phyloP scores from a whole-genome alignment of 176 grass and related monocot species.

The Zea mays region Zm-B73-REFERENCE-NAM-5.0 NC_050097.1:210676501-210677000 shows the following conservation, averaged over 20 bases:
- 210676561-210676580: no score
- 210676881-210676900: not conserved
- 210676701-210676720: slow-evolving; percentile 31
- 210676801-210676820: slow-evolving; percentile 32
- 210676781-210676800: not conserved
- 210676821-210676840: slow-evolving; percentile 29
- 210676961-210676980: slow-evolving; percentile 40
- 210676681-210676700: slow-evolving; percentile 45
- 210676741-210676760: slow-evolving; percentile 40
- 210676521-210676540: no score
- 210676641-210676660: slow-evolving; percentile 27
- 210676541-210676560: no score
- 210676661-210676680: slow-evolving; percentile 34
- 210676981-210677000: slow-evolving; percentile 58
- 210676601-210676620: not conserved
- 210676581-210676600: not conserved
- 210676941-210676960: slow-evolving; percentile 19
- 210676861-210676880: no score
- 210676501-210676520: no score
- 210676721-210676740: slow-evolving; percentile 48
- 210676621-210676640: not conserved
- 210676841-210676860: slow-evolving; percentile 38
- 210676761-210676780: slow-evolving; percentile 20
- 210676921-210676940: slow-evolving; percentile 15
- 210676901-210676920: not conserved